phyloP scores from a whole-genome alignment of 306 rosid genomes.

The Erythrophleum fordii region DNA sequence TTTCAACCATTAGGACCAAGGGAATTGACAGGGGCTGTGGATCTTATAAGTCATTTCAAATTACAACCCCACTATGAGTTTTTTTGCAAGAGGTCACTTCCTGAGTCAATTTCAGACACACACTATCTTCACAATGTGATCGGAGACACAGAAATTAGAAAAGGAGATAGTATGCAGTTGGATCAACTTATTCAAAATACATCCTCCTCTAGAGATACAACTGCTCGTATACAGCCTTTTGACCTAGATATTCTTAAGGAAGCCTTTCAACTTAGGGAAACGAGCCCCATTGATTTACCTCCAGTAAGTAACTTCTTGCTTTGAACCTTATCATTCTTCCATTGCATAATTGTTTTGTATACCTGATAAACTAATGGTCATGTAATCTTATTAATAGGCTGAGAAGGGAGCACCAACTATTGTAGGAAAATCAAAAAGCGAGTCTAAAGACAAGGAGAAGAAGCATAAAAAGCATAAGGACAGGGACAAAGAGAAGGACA shows the following conservation, averaged over 20 bases:
- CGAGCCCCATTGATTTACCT: conserved; percentile 80
- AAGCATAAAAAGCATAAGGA: conserved; percentile 91
- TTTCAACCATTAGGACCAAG: conserved; percentile 74
- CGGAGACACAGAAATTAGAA: conserved; percentile 94
- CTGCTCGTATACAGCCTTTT: conserved; percentile 77
- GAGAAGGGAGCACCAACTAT: conserved; percentile 91
- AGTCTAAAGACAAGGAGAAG: conserved; percentile 89
- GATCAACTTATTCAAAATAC: conserved; percentile 90
- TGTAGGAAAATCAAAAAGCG: conserved; percentile 78
- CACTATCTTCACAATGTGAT: conserved; percentile 87
- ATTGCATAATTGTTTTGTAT: conserved; percentile 18
- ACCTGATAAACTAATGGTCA: not conserved
- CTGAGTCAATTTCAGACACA: conserved; percentile 81
- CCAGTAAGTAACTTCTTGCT: conserved; percentile 60
- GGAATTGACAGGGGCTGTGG: conserved; percentile 93
- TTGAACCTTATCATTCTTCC: conserved; percentile 20
- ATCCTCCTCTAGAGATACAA: conserved; percentile 66
- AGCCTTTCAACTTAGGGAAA: conserved; percentile 86
- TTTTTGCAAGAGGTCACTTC: conserved; percentile 95
- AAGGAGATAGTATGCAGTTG: conserved; percentile 98
- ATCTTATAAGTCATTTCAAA: conserved; percentile 90
- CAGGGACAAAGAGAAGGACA: conserved; percentile 85
- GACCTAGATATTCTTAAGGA: conserved; percentile 83
- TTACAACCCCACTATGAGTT: conserved; percentile 83
- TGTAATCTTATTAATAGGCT: conserved; percentile 49